Conservation (phyloP, 352 stramenopile species). For the Phytophthora agathidicida region DNA sequence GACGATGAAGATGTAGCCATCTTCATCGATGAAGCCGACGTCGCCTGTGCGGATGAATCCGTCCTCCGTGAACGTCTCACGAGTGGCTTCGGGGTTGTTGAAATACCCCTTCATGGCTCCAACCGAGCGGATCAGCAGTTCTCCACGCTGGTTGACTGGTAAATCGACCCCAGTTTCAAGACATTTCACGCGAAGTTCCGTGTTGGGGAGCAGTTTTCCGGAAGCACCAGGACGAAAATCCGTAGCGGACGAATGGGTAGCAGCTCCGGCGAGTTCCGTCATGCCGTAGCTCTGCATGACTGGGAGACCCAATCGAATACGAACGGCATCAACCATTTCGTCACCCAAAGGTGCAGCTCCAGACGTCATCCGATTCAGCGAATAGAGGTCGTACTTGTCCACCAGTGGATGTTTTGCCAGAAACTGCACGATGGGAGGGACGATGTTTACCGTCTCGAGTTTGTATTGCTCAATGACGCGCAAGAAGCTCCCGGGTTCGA, state of each 20-base stretch:
- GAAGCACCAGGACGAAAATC: constrained; percentile 30
- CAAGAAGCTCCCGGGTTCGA: constrained; percentile 90
- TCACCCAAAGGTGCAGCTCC: constrained; percentile 82
- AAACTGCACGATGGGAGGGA: constrained; percentile 79
- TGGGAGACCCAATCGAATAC: constrained; percentile 56
- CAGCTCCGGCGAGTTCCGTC: constrained; percentile 56
- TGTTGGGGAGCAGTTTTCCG: constrained; percentile 62
- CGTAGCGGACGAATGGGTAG: constrained; percentile 23
- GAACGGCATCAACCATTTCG: constrained; percentile 63
- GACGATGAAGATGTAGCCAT: constrained; percentile 92
- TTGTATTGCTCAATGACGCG: constrained; percentile 72
- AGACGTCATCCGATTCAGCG: constrained; percentile 66
- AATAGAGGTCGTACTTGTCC: constrained; percentile 87
- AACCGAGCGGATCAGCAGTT: constrained; percentile 85
- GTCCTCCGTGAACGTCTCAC: constrained; percentile 63
- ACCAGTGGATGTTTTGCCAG: constrained; percentile 87
- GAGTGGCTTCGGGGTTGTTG: constrained; percentile 80
- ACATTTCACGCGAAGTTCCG: constrained; percentile 50
- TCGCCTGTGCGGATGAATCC: constrained; percentile 91
- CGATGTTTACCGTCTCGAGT: constrained; percentile 45
- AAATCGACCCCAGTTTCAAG: constrained; percentile 50
- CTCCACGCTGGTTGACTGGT: constrained; percentile 47
- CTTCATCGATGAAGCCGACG: constrained; percentile 89
- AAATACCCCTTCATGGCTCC: constrained; percentile 94
- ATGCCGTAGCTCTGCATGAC: constrained; percentile 66